Conservation (phyloP, 2,329 filamentous ascomycete species). For the Colletotrichum truncatum region DNA sequence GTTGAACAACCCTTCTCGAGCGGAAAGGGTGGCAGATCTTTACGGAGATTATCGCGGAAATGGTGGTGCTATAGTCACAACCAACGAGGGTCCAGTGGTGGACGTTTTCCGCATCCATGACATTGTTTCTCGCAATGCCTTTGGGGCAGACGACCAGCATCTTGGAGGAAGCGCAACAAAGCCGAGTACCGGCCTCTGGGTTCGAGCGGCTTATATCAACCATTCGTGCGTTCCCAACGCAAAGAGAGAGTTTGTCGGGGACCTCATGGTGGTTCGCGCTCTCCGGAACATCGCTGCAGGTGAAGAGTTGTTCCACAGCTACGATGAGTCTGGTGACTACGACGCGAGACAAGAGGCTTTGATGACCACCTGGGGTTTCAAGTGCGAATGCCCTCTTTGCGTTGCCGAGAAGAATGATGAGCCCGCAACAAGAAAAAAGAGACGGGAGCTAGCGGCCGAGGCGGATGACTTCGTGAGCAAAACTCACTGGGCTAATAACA, state of each 20-base stretch:
- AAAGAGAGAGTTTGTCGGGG: constrained; percentile 47
- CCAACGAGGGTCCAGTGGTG: constrained; percentile 37
- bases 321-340: constrained; percentile 39
- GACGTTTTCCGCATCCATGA: constrained; percentile 44
- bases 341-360: constrained; percentile 34
- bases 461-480: constrained; percentile 32
- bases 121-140: constrained; percentile 43
- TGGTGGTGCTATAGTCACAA: neutral
- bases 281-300: constrained; percentile 39
- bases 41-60: constrained; percentile 39
- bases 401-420: constrained; percentile 38
- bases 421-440: constrained; percentile 27
- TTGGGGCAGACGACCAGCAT: constrained; percentile 40
- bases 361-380: constrained; percentile 46
- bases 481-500: constrained; percentile 18
- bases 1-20: constrained; percentile 38
- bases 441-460: constrained; percentile 33
- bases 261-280: constrained; percentile 49
- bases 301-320: constrained; percentile 44
- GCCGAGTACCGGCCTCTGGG: constrained; percentile 49
- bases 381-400: constrained; percentile 47
- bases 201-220: constrained; percentile 49
- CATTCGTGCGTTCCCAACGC: constrained; percentile 50
- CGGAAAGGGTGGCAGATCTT: constrained; percentile 33
- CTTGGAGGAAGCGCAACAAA: constrained; percentile 39